Evolutionary conservation across 2,329 filamentous ascomycete genomes (phyloP).

Genomic region (Fusarium denticulatum): DNA sequence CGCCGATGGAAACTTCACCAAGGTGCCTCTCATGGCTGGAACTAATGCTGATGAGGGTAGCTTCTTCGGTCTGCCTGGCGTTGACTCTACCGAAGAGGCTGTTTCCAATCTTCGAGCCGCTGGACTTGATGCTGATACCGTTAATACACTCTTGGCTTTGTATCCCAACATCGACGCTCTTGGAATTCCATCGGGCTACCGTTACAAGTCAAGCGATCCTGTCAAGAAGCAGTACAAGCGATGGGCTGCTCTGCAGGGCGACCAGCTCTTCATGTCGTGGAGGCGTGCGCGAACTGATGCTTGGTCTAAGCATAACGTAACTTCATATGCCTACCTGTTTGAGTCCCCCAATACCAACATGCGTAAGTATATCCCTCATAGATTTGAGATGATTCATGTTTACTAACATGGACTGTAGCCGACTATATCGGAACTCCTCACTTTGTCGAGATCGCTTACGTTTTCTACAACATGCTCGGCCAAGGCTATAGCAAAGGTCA

Average conservation of each 20-base stretch:
- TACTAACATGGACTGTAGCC: not conserved
- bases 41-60: constrained; percentile 73
- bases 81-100: constrained; percentile 39
- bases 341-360: constrained; percentile 47
- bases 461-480: constrained; percentile 63
- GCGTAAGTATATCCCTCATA: not conserved
- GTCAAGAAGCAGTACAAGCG: constrained; percentile 59
- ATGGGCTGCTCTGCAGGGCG: constrained; percentile 61
- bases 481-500: constrained; percentile 42
- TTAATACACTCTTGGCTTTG: constrained; percentile 25
- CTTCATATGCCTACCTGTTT: constrained; percentile 65
- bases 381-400: accelerated
- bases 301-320: constrained; percentile 59
- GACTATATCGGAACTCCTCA: constrained; percentile 41
- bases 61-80: constrained; percentile 60
- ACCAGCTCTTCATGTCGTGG: constrained; percentile 64
- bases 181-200: constrained; percentile 28
- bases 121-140: constrained; percentile 17
- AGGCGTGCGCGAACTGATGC: constrained; percentile 63
- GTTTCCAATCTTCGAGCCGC: not conserved
- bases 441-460: constrained; percentile 47
- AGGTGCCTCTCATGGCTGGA: constrained; percentile 70
- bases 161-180: constrained; percentile 38
- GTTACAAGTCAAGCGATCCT: constrained; percentile 12
- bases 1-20: constrained; percentile 66